Evolutionary conservation across 371 early-diverging fungal genomes (phyloP).

Genomic region (Zancudomyces culisetae): DNA sequence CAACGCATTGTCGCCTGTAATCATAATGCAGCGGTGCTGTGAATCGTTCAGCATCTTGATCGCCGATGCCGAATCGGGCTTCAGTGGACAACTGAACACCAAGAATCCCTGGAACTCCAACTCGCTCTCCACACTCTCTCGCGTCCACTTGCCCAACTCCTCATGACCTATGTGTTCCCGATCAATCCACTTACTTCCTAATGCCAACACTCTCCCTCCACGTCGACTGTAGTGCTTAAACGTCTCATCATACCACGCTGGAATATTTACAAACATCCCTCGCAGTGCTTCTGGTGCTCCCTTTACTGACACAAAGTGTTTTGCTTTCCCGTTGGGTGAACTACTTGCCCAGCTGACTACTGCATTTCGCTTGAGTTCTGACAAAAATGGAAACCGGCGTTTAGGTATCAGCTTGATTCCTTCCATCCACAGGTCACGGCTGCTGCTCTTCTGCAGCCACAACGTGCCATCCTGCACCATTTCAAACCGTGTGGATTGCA

Average conservation of each 20-base stretch:
- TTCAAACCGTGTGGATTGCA: slow-evolving; percentile 72
- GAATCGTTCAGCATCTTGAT: slow-evolving; percentile 81
- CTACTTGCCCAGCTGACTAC: slow-evolving; percentile 37
- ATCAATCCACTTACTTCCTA: slow-evolving; percentile 71
- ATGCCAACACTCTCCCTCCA: slow-evolving; percentile 93
- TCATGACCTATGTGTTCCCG: slow-evolving; percentile 5
- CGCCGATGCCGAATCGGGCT: slow-evolving; percentile 78
- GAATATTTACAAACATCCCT: slow-evolving; percentile 58
- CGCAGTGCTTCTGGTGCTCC: slow-evolving; percentile 97
- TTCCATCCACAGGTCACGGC: background rate
- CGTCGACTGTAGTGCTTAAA: slow-evolving; percentile 87
- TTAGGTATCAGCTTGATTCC: slow-evolving; percentile 25
- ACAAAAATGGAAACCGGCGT: slow-evolving; percentile 91
- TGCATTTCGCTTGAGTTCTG: slow-evolving; percentile 92
- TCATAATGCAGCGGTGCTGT: slow-evolving; percentile 95
- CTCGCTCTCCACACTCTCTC: slow-evolving; percentile 69
- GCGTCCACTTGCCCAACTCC: slow-evolving; percentile 42
- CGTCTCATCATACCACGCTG: slow-evolving; percentile 74
- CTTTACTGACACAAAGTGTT: slow-evolving; percentile 82
- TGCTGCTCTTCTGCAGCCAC: slow-evolving; percentile 2
- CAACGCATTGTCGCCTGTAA: slow-evolving; percentile 98
- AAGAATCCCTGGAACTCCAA: slow-evolving; percentile 94
- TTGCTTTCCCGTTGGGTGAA: slow-evolving; percentile 31
- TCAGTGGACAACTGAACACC: slow-evolving; percentile 93
- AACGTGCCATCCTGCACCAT: slow-evolving; percentile 29